phyloP scores from a whole-genome alignment of 2,329 filamentous ascomycete genomes.

The Botrytis pseudocinerea region DNA sequence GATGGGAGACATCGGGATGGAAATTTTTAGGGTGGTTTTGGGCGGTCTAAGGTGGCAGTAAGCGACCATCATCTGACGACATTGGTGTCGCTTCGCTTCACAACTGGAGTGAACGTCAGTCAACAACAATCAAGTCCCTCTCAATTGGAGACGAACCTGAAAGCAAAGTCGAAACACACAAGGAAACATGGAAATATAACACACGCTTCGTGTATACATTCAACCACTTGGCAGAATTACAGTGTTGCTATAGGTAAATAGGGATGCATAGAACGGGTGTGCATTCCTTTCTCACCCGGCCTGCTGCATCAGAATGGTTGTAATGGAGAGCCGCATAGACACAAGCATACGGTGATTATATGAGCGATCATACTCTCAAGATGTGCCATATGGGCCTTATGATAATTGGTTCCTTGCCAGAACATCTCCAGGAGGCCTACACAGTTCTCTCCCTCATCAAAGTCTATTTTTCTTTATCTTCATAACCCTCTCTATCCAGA shows the following conservation, averaged over 20 bases:
- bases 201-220: neutral
- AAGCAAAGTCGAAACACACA: neutral
- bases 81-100: neutral
- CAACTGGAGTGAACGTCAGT: neutral
- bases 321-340: neutral
- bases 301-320: constrained; percentile 1
- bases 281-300: neutral
- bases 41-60: constrained; percentile 18
- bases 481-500: neutral
- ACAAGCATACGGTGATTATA: neutral
- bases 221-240: no score
- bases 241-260: neutral
- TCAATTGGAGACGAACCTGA: neutral
- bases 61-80: neutral
- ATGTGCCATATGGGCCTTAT: neutral
- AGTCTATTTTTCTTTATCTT: neutral
- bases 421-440: neutral
- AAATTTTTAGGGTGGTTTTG: constrained; percentile 24
- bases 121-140: neutral
- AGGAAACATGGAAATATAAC: neutral
- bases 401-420: neutral
- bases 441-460: neutral
- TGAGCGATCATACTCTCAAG: neutral
- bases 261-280: neutral
- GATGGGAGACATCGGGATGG: constrained; percentile 22